phyloP scores from a whole-genome alignment of 2,329 filamentous ascomycete species.

The Fusarium chaquense region DNA sequence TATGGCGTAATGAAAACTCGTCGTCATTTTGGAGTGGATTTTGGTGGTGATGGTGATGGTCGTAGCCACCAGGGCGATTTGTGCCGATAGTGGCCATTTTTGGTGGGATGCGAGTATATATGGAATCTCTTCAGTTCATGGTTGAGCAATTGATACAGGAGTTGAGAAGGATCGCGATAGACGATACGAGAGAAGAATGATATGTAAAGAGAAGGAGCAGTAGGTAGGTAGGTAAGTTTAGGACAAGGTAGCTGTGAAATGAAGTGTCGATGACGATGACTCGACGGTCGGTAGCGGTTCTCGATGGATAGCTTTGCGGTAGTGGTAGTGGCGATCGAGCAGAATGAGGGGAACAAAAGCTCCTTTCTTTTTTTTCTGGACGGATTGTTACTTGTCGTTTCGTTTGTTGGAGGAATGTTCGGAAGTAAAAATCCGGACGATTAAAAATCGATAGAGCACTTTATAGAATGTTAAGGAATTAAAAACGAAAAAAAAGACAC shows the following conservation, averaged over 20 bases:
- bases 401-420: conserved; percentile 5
- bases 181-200: not conserved
- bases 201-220: not conserved
- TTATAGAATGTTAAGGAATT: conserved; percentile 17
- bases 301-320: conserved; percentile 35
- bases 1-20: conserved; percentile 48
- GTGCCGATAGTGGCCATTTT: conserved; percentile 43
- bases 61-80: conserved; percentile 41
- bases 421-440: conserved; percentile 6
- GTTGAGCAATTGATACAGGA: conserved; percentile 12
- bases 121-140: conserved; percentile 32
- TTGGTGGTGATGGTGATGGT: conserved; percentile 36
- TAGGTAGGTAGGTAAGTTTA: not conserved
- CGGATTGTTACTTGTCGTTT: not conserved
- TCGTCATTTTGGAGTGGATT: conserved; percentile 46
- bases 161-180: not conserved
- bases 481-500: conserved; percentile 18
- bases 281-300: conserved; percentile 27
- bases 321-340: conserved; percentile 35
- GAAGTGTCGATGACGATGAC: conserved; percentile 47
- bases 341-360: conserved; percentile 4
- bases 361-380: not conserved
- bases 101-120: conserved; percentile 17
- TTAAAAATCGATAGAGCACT: not conserved
- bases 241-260: conserved; percentile 7